Conservation (phyloP, 768 basidiomycete species). For the Tulasnella sp. region DNA sequence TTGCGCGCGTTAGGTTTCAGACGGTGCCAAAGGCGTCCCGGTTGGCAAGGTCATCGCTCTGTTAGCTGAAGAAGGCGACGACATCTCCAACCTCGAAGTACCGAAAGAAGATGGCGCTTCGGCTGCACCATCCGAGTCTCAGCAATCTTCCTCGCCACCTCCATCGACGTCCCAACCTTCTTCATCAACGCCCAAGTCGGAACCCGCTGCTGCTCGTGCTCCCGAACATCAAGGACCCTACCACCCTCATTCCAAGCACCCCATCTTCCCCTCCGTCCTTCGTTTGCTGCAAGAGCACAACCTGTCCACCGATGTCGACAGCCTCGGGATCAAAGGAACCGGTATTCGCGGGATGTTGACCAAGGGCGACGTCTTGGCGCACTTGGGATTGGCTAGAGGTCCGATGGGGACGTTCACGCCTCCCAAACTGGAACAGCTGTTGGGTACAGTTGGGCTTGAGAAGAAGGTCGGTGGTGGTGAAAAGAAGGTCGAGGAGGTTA, state of each 20-base stretch:
- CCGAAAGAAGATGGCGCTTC: slow-evolving; percentile 37
- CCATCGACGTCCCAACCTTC: slow-evolving; percentile 13
- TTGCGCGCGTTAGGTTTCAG: slow-evolving; percentile 43
- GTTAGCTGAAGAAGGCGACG: slow-evolving; percentile 92
- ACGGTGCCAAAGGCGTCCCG: slow-evolving; percentile 75
- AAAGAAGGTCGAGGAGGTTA: slow-evolving; percentile 24
- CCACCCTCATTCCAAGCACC: slow-evolving; percentile 26
- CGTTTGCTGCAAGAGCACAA: slow-evolving; percentile 64
- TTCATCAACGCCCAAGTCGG: slow-evolving; percentile 26
- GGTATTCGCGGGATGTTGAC: slow-evolving; percentile 91
- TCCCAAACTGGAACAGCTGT: background rate
- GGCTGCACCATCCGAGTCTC: slow-evolving; percentile 30
- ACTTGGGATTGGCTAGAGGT: slow-evolving; percentile 72
- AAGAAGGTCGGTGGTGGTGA: slow-evolving; percentile 27
- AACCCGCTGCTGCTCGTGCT: slow-evolving; percentile 28
- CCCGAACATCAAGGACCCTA: slow-evolving; percentile 21
- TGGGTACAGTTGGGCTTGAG: background rate
- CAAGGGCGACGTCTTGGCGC: slow-evolving; percentile 87
- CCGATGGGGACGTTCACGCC: slow-evolving; percentile 65
- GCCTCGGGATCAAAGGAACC: slow-evolving; percentile 63
- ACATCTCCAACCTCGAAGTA: slow-evolving; percentile 72
- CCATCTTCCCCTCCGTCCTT: slow-evolving; percentile 85
- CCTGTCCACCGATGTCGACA: slow-evolving; percentile 45
- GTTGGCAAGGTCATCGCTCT: slow-evolving; percentile 88
- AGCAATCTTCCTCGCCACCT: slow-evolving; percentile 15